phyloP scores from a whole-genome alignment of 257 asterid species.

The Lycium ferocissimum region DNA sequence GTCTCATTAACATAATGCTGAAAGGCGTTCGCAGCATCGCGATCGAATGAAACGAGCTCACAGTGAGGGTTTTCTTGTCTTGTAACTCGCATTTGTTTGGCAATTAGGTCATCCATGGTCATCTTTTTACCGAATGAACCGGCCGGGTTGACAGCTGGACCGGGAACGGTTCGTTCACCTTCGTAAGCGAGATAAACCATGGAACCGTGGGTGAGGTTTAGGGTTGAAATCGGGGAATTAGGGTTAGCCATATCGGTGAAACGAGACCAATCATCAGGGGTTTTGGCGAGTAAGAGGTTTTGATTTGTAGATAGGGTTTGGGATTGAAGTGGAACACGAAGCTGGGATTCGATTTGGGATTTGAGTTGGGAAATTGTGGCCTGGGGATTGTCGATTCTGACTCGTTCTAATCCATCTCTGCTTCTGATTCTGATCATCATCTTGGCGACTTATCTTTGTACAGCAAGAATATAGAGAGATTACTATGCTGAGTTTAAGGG shows the following conservation, averaged over 20 bases:
- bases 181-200: slow-evolving; percentile 77
- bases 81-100: slow-evolving; percentile 88
- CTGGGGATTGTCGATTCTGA: slow-evolving; percentile 68
- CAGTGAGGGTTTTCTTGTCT: slow-evolving; percentile 94
- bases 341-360: slow-evolving; percentile 72
- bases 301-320: slow-evolving; percentile 90
- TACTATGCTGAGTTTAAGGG: neutral
- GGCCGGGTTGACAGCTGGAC: slow-evolving; percentile 70
- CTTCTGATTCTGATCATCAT: slow-evolving; percentile 99
- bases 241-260: slow-evolving; percentile 80
- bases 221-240: slow-evolving; percentile 50
- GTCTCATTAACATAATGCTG: slow-evolving; percentile 90
- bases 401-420: slow-evolving; percentile 95
- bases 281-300: slow-evolving; percentile 78
- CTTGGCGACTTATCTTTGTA: slow-evolving; percentile 33
- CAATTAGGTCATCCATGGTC: slow-evolving; percentile 97
- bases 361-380: slow-evolving; percentile 75
- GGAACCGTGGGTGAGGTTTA: slow-evolving; percentile 75
- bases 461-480: neutral
- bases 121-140: slow-evolving; percentile 96
- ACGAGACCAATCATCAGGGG: slow-evolving; percentile 58
- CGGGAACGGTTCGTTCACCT: slow-evolving; percentile 82
- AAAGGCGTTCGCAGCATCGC: slow-evolving; percentile 87
- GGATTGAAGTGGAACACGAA: slow-evolving; percentile 75
- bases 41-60: slow-evolving; percentile 89